Base-by-base conservation (phyloP, 352 stramenopile genomes). In the Blastocystis sp. region DNA sequence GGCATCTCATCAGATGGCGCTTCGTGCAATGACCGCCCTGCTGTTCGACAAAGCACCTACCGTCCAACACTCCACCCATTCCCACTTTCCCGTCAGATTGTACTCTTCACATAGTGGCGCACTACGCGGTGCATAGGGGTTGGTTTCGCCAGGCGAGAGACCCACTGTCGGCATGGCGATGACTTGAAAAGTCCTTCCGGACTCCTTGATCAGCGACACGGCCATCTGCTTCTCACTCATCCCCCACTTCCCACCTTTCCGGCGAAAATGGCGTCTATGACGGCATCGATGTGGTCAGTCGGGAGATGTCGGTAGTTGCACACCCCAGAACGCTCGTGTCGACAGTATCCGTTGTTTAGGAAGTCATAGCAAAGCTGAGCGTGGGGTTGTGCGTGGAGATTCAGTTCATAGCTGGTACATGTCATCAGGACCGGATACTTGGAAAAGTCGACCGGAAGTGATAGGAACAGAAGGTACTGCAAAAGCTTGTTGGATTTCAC, bases 311-410 rank as follows among this genome's bases (percentile, higher is more conserved):
- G 54, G 40, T 46, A 84, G 4, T 44, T 53, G 34, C 73, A 84
- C 8, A 67, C 51, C 18, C 73, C 73, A 34, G 38, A 11, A 7
- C 18, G 14, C 56, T 84, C 71, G 4, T 27, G 49, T 38, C 24
- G 76, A 76, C 73, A 84, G 0, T 29, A 9, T 18, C 73, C 73
- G 16, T 16, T 44, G 29, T 84, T 84, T 3, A 84, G 27, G 32
- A 46, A 84, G 24, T 84, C 73, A 44, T 84, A 84, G 32, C 73
- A 84, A 34, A 84, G 11, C 38, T n/a, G 24, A 0, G 73, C 73
- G 34, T 75, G 18, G 34, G 29, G 11, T 9, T 18, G 8, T 11
- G 73, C 73, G 46, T 84, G 16, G 21, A 34, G 54, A 34, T 84
- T 84, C 21, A 73, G 40, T 21, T 84, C 67, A 0, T 32, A 9